A percentile compares a stretch with the other conserved stretches of the same genome.
phyloP scores from a whole-genome alignment of 139 green algal genomes.

The Deuterostichococcus epilithicus region DNA sequence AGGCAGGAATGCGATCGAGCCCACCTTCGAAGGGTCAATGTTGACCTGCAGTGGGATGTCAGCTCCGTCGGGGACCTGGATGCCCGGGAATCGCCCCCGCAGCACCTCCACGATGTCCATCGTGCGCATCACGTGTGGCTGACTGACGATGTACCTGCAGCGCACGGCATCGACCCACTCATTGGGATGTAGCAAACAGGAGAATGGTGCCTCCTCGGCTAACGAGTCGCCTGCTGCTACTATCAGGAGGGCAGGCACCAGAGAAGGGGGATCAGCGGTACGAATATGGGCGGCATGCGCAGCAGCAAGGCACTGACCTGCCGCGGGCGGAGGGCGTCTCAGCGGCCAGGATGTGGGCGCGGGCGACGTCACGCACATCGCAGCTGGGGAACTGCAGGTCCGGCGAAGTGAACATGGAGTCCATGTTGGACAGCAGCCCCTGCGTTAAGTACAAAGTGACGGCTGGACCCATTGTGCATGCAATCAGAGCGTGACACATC shows the following conservation, averaged over 20 bases:
- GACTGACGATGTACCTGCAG: conserved; percentile 38
- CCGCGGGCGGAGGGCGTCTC: conserved; percentile 26
- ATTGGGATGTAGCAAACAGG: no score
- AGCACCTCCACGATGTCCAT: neutral
- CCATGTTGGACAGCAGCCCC: neutral
- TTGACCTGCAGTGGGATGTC: neutral
- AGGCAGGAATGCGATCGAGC: no score
- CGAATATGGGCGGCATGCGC: no score
- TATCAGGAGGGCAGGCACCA: no score
- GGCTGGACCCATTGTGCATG: no score
- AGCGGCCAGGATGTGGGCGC: conserved; percentile 44
- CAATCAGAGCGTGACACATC: no score
- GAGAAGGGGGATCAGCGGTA: no score
- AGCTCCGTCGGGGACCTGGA: neutral
- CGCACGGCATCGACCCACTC: no score
- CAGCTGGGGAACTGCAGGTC: conserved; percentile 18
- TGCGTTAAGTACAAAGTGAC: no score
- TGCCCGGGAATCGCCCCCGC: neutral
- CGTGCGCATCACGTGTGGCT: neutral
- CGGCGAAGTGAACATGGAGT: neutral
- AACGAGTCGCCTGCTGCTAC: no score
- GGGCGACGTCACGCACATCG: conserved; percentile 50
- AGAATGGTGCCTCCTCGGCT: no score
- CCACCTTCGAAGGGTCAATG: neutral
- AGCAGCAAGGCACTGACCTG: no score